Percentiles rank a stretch among this genome's conserved stretches.
These are phyloP conservation scores for Pichia kudriavzevii DNA, from an alignment of 1,139 yeast species.

Conservation along the genomic window DNA sequence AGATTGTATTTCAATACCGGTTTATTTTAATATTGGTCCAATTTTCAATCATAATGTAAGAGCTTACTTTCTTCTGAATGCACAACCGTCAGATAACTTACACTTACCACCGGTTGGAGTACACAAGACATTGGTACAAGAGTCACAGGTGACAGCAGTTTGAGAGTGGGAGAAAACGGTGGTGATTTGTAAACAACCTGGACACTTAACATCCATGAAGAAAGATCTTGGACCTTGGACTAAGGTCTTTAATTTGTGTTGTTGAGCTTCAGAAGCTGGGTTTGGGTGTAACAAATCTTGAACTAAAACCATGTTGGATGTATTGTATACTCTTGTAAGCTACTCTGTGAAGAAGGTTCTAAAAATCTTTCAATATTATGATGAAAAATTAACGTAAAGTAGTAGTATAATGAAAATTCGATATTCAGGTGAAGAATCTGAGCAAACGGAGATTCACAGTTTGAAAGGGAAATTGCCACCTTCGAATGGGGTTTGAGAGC, in stretches of 20 bases:
- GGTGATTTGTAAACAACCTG: slow-evolving; percentile 98
- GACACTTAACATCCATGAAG: slow-evolving; percentile 99
- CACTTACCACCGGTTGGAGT: slow-evolving; percentile 99
- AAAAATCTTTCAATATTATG: no score
- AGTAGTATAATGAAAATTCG: no score
- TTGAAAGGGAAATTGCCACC: no score
- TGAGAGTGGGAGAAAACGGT: slow-evolving; percentile 99
- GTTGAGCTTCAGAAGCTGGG: slow-evolving; percentile 91
- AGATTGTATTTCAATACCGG: no score
- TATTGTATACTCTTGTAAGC: slow-evolving; percentile 7
- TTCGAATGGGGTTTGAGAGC: no score
- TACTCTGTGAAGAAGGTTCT: slow-evolving; percentile 1
- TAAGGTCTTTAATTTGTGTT: slow-evolving; percentile 96
- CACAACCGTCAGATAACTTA: slow-evolving; percentile 97
- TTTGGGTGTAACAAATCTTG: slow-evolving; percentile 97
- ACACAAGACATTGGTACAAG: slow-evolving; percentile 96
- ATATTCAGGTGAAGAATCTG: no score
- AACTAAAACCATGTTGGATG: slow-evolving; percentile 65
- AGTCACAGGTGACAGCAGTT: slow-evolving; percentile 98
- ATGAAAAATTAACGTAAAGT: no score
- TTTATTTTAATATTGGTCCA: no score
- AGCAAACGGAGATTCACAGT: no score
- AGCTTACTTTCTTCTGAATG: slow-evolving; percentile 96
- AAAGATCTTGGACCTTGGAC: slow-evolving; percentile 97
- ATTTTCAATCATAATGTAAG: no score